A percentile compares a stretch with the other conserved stretches of the same genome.
phyloP scores from a whole-genome alignment of 2,329 filamentous ascomycete genomes.

The Stachybotrys echinatus region DNA sequence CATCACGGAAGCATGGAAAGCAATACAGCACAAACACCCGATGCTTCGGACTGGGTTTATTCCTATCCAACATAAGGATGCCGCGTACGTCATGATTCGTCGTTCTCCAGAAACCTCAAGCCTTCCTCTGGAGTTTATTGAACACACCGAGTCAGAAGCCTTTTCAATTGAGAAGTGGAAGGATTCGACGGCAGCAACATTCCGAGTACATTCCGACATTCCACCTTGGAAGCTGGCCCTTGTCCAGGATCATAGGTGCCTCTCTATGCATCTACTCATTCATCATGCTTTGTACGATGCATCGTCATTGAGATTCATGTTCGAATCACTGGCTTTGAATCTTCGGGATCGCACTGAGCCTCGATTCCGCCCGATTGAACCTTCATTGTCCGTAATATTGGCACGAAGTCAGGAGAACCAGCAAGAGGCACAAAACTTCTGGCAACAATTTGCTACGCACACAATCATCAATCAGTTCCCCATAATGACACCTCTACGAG shows the following conservation, averaged over 20 bases:
- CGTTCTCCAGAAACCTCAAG: constrained; percentile 27
- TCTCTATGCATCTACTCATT: constrained; percentile 43
- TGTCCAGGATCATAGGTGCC: constrained; percentile 16
- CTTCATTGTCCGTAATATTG: constrained; percentile 36
- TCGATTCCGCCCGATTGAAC: constrained; percentile 19
- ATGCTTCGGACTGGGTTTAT: constrained; percentile 76
- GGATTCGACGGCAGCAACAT: constrained; percentile 16
- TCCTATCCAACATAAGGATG: constrained; percentile 51
- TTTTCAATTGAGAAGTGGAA: constrained; percentile 34
- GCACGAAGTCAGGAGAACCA: constrained; percentile 20
- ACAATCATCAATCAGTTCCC: constrained; percentile 68
- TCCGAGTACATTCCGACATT: constrained; percentile 39
- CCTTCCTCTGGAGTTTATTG: constrained; percentile 8
- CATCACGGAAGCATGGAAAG: constrained; percentile 55
- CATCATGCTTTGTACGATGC: constrained; percentile 89
- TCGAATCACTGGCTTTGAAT: constrained; percentile 48
- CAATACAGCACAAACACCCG: constrained; percentile 49
- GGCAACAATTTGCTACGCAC: constrained; percentile 50
- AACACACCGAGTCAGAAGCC: not conserved
- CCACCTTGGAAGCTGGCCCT: constrained; percentile 62
- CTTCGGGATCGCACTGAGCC: constrained; percentile 14
- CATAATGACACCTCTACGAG: constrained; percentile 59
- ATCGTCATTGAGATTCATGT: constrained; percentile 59
- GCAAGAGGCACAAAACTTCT: constrained; percentile 48
- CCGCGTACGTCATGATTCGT: constrained; percentile 71